phyloP scores from a whole-genome alignment of 352 stramenopile genomes.

The Thraustochytrium sp. region DNA sequence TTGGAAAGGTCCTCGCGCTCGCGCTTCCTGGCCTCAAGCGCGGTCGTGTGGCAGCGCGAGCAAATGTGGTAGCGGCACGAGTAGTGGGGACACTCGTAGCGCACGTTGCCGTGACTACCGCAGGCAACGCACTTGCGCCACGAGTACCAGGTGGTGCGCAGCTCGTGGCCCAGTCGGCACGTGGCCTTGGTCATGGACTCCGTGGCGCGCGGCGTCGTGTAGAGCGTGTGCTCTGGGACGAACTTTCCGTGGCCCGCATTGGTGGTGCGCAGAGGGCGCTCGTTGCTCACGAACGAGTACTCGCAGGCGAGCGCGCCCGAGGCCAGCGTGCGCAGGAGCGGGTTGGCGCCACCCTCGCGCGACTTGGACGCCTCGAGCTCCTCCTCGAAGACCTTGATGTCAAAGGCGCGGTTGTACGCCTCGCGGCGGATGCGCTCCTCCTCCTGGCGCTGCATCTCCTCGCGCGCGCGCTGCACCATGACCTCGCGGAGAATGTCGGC shows the following conservation, averaged over 20 bases:
- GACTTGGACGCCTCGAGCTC: conserved; percentile 46
- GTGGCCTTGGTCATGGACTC: conserved; percentile 22
- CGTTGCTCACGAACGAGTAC: conserved; percentile 43
- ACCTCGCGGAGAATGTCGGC: conserved; percentile 46
- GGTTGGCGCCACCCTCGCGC: conserved; percentile 43
- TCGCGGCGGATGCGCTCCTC: conserved; percentile 45
- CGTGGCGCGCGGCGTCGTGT: neutral
- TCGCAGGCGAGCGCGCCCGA: conserved; percentile 1
- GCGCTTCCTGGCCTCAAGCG: neutral
- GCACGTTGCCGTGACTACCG: neutral
- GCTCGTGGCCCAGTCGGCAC: neutral
- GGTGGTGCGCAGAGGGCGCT: conserved; percentile 45
- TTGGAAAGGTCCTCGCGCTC: neutral
- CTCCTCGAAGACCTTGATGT: conserved; percentile 49
- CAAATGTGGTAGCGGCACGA: conserved; percentile 38
- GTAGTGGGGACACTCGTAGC: conserved; percentile 8
- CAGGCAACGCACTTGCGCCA: conserved; percentile 34
- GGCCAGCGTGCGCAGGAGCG: neutral
- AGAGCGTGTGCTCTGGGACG: neutral
- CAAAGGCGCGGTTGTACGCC: conserved; percentile 46
- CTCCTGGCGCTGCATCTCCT: conserved; percentile 24
- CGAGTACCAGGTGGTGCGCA: conserved; percentile 5
- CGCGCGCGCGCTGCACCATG: conserved; percentile 43
- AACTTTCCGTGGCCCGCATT: conserved; percentile 35
- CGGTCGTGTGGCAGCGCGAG: neutral